phyloP scores from a whole-genome alignment of 306 rosid genomes.

The Benincasa hispida region DNA sequence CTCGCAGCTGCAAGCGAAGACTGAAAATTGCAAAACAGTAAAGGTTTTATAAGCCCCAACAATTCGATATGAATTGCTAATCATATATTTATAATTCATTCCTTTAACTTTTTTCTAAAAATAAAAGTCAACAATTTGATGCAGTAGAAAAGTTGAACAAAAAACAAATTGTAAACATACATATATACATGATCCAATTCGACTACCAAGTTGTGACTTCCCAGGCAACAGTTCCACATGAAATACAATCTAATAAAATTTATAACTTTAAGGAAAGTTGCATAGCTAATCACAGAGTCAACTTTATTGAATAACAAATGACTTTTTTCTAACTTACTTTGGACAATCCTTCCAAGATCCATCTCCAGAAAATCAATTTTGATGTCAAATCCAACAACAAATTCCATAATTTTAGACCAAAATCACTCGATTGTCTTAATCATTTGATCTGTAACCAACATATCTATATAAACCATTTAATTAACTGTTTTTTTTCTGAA shows the following conservation, averaged over 20 bases:
- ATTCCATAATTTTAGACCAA: not conserved
- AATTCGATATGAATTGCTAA: not conserved
- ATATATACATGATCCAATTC: not conserved
- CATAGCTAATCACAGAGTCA: not conserved
- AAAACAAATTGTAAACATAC: not conserved
- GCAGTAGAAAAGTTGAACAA: not conserved
- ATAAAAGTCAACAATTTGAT: not conserved
- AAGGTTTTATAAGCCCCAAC: conserved; percentile 15
- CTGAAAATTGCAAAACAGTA: conserved; percentile 39
- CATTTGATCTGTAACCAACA: not conserved
- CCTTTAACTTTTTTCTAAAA: not conserved
- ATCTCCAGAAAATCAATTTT: not conserved
- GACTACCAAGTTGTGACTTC: not conserved
- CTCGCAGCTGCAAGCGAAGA: conserved; percentile 93
- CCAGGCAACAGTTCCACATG: not conserved
- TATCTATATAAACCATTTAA: not conserved
- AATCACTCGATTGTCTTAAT: not conserved
- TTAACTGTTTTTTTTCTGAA: not conserved
- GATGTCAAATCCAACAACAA: not conserved
- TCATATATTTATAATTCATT: not conserved
- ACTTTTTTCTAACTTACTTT: not conserved
- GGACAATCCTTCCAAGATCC: not conserved
- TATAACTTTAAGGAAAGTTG: not conserved
- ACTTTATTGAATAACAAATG: not conserved
- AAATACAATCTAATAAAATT: not conserved